Conservation (phyloP, 1,284 basidiomycete species). For the Rhodotorula sp. region DNA sequence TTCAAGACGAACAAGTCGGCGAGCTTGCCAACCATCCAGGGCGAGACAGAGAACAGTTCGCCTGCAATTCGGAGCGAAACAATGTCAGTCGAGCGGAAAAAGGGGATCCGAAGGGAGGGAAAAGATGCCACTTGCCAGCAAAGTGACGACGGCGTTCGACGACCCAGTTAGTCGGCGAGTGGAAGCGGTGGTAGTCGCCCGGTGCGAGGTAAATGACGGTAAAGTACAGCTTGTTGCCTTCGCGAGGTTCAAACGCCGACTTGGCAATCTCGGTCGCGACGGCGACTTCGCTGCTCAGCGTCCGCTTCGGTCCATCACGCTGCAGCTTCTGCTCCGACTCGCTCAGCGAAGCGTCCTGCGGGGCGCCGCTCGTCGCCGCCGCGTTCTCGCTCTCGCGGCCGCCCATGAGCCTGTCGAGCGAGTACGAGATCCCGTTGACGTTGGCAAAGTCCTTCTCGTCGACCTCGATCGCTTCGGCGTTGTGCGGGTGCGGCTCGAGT, state of each 20-base stretch:
- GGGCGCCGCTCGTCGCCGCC: not conserved
- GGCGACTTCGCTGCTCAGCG: slow-evolving; percentile 27
- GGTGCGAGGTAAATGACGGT: slow-evolving; percentile 96
- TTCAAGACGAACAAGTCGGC: slow-evolving; percentile 95
- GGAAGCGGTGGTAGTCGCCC: slow-evolving; percentile 98
- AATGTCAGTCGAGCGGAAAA: not conserved
- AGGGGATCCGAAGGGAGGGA: not conserved
- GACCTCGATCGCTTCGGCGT: slow-evolving; percentile 59
- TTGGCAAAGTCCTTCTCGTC: slow-evolving; percentile 88
- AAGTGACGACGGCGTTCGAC: slow-evolving; percentile 95
- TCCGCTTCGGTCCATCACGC: slow-evolving; percentile 16
- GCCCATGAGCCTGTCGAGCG: slow-evolving; percentile 70
- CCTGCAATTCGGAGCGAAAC: slow-evolving; percentile 52
- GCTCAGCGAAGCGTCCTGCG: slow-evolving; percentile 23
- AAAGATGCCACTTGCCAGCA: slow-evolving; percentile 60
- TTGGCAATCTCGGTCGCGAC: slow-evolving; percentile 36
- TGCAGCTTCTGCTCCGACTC: slow-evolving; percentile 10
- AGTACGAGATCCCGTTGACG: slow-evolving; percentile 96
- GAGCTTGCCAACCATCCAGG: slow-evolving; percentile 88
- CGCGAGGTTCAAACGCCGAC: slow-evolving; percentile 18
- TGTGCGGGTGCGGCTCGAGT: slow-evolving; percentile 53
- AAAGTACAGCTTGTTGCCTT: slow-evolving; percentile 70
- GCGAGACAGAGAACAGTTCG: slow-evolving; percentile 94
- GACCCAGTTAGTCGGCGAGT: slow-evolving; percentile 93
- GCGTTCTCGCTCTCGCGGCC: too few species aligned